These are phyloP conservation scores for Alternaria burnsii DNA, from an alignment of 2,329 filamentous ascomycete genomes.

Conservation along the genomic window DNA sequence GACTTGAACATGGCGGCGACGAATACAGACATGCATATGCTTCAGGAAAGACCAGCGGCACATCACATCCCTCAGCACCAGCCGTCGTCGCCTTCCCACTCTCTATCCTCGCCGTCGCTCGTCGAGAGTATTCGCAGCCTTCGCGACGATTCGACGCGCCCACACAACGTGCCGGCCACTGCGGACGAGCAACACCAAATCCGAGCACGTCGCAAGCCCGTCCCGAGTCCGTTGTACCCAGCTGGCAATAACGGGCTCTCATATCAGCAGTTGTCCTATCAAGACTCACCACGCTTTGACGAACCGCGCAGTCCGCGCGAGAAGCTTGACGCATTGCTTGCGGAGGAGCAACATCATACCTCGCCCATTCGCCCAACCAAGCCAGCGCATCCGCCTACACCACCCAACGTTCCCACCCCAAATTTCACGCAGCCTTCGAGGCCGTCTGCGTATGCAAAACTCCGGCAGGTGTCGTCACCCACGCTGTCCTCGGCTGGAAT, in stretches of 20 bases:
- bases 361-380: slow-evolving; percentile 25
- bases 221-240: slow-evolving; percentile 40
- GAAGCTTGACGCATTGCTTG: slow-evolving; percentile 51
- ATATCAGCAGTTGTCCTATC: slow-evolving; percentile 31
- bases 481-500: slow-evolving; percentile 40
- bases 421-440: slow-evolving; percentile 29
- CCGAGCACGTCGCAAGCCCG: slow-evolving; percentile 31
- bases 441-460: slow-evolving; percentile 43
- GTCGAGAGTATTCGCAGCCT: slow-evolving; percentile 42
- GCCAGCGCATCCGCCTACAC: slow-evolving; percentile 19
- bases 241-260: slow-evolving; percentile 22
- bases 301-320: slow-evolving; percentile 50
- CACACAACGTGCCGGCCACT: slow-evolving; percentile 25
- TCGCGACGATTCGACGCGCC: slow-evolving; percentile 41
- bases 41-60: slow-evolving; percentile 26
- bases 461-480: slow-evolving; percentile 49
- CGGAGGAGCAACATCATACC: slow-evolving; percentile 38
- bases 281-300: slow-evolving; percentile 46
- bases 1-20: slow-evolving; percentile 35
- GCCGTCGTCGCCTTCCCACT: slow-evolving; percentile 16
- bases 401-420: slow-evolving; percentile 20
- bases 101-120: slow-evolving; percentile 33
- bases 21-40: slow-evolving; percentile 46
- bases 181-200: slow-evolving; percentile 27
- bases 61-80: slow-evolving; percentile 20